Evolutionary conservation across 345 rosid species (phyloP).

Genomic region (Fremontodendron californicum): DNA sequence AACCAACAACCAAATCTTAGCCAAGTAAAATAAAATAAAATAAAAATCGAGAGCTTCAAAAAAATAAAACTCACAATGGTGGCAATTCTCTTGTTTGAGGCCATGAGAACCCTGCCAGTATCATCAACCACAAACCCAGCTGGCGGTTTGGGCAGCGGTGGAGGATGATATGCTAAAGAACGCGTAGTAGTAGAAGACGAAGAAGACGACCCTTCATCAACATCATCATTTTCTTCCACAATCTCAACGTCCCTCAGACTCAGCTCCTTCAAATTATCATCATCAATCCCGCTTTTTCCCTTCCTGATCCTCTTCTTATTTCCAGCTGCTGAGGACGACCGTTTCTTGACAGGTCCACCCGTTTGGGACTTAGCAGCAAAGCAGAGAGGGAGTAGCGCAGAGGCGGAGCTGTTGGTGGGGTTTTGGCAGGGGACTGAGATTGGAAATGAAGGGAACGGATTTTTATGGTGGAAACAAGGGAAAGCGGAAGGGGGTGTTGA

Average conservation of each 20-base stretch:
- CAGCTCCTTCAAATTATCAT: conserved; percentile 25
- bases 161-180: conserved; percentile 35
- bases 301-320: conserved; percentile 50
- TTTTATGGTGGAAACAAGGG: conserved; percentile 18
- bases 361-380: conserved; percentile 56
- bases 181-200: conserved; percentile 15
- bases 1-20: neutral
- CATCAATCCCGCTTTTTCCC: conserved; percentile 18
- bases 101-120: conserved; percentile 72
- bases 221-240: conserved; percentile 31
- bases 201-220: conserved; percentile 4
- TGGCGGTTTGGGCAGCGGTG: conserved; percentile 81
- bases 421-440: conserved; percentile 26
- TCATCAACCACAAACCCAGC: conserved; percentile 82
- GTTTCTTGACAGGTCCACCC: conserved; percentile 43
- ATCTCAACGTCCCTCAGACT: conserved; percentile 40
- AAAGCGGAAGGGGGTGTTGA: conserved; percentile 28
- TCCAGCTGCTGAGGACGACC: conserved; percentile 22
- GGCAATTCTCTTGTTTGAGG: conserved; percentile 68
- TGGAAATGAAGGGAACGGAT: conserved; percentile 33
- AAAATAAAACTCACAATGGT: conserved; percentile 51
- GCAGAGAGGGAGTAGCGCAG: conserved; percentile 30
- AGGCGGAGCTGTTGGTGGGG: neutral
- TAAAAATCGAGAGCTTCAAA: neutral
- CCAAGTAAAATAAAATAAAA: neutral